Conservation (phyloP, 768 basidiomycete species). For the Asterophora parasitica region DNA sequence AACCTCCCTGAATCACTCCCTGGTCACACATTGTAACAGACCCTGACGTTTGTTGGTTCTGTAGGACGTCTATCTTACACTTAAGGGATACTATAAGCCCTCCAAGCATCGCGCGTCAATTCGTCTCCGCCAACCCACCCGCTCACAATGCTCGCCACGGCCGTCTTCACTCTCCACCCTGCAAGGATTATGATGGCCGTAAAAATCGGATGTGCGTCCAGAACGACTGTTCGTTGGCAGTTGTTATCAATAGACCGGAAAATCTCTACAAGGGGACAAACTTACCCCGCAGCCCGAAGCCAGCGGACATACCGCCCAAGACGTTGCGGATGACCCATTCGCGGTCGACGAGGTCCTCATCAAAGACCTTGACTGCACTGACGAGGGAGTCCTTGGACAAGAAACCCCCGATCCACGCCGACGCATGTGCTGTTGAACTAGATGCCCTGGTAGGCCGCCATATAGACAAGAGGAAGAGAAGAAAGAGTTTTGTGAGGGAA, state of each 20-base stretch:
- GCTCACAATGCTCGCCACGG: constrained; percentile 54
- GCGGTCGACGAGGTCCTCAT: constrained; percentile 71
- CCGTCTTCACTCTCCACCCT: constrained; percentile 72
- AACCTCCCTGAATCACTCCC: no score
- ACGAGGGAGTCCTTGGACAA: constrained; percentile 30
- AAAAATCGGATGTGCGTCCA: constrained; percentile 70
- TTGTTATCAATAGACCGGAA: background rate
- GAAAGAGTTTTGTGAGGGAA: constrained; percentile 77
- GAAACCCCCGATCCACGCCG: constrained; percentile 23
- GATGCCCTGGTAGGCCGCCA: constrained; percentile 52
- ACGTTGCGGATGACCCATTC: constrained; percentile 84
- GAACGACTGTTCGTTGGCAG: constrained; percentile 52
- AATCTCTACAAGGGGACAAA: background rate
- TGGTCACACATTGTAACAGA: no score
- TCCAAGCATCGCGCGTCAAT: constrained; percentile 61
- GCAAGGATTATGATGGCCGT: constrained; percentile 70
- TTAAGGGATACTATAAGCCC: constrained; percentile 77
- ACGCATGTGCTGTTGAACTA: constrained; percentile 19
- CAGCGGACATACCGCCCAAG: constrained; percentile 81
- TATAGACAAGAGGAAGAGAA: constrained; percentile 76
- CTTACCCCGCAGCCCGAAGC: constrained; percentile 78
- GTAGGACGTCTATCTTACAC: no score
- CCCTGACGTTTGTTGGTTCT: no score
- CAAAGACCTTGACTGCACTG: constrained; percentile 49
- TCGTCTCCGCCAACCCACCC: constrained; percentile 63